Evolutionary conservation across 2,329 filamentous ascomycete genomes (phyloP), one percentile per base, ranked within the genome.

Genomic region (Alternaria viburni): DNA sequence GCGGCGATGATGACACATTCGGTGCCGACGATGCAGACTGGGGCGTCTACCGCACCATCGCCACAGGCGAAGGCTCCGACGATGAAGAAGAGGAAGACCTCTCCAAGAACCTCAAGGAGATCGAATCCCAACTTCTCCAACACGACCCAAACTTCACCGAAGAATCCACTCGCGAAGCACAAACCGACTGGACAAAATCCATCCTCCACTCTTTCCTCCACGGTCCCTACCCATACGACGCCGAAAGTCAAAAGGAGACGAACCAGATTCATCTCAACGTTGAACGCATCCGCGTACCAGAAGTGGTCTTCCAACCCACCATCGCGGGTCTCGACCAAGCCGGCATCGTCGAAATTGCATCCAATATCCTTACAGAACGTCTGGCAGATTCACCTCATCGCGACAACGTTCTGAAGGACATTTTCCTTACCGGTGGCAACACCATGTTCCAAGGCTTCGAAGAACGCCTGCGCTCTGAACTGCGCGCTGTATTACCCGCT

Each of bases 11-110:
- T 73, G 96, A 99, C 77, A 93, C 93, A 64, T 99, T 99, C 76
- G 96, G 96, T 60, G 94, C 94, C 54, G 95, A 99, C 79, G 96
- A 99, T 75, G 94, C 96, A 61, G 96, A 99, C 79, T 99, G 96
- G 96, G 93, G 93, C 61, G 93, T 99, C 13, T 99, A 99, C 81
- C 90, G 96, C 57, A 93, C 93, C 44, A 96, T 98, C 61, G 92
- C 93, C 2, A 93, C 92, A 1, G 93, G 93, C 54, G 91, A 91
- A 56, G 71, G 86, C 70, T 93, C 91, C 75, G 93, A 96, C 66
- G 94, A 97, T 69, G 93, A 97, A 54, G 94, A 97, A 77, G 95
- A 98, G 77, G 92, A 95, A 79, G 95, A 98, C 74, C 86, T 97
- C 0, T 87, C 88, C 61, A 88, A 86, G 6, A 87, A 86, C 61